Evolutionary conservation across 2,329 filamentous ascomycete species (phyloP), one percentile per base, ranked within the genome.

Genomic region (Colletotrichum spinosum): DNA sequence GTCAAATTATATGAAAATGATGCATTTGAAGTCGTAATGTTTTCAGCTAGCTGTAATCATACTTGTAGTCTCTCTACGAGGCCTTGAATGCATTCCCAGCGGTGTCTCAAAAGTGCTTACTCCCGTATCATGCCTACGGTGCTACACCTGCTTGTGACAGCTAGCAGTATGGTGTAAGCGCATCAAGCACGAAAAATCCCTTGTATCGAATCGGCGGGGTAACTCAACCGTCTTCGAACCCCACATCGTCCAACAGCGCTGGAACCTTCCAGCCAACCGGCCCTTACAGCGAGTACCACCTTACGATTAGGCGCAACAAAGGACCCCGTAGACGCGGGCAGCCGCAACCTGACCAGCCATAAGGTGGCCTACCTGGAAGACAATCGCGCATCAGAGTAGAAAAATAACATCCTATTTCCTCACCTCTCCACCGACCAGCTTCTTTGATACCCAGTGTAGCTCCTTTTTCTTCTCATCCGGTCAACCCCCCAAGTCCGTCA

Each of bases 221-320:
- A 65, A 55, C 17, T 37, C 52, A 50, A 17, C 44, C 51, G 51
- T 45, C 38, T n/a, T 46, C 41, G n/a, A 45, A 50, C 62, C 63
- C 63, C 62, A 57, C 63, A 52, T 25, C 44, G 13, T 15, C 39
- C 44, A 39, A 37, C 55, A 4, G 25, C 39, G 25, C 55, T 68
- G 67, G 67, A 68, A 68, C 58, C 58, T 68, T 68, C 67, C 64
- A 68, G 67, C 67, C 66, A 56, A 56, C 60, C 60, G 55, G 34
- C 9, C 25, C 25, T 25, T 25, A 25, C 25, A 25, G 39, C 50
- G 41, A 33, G 42, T 12, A 60, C 15, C 55, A 25, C 38, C 7
- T 54, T 49, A 41, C 15, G 25, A 25, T 25, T 25, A 41, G 33
- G 39, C 46, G 37, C 38, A 44, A 39, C 15, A 7, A 17, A 50